Evolutionary conservation across 805 yeast genomes (phyloP), one percentile per base, ranked within the genome.

Genomic region (Monosporozyma siamensis): DNA sequence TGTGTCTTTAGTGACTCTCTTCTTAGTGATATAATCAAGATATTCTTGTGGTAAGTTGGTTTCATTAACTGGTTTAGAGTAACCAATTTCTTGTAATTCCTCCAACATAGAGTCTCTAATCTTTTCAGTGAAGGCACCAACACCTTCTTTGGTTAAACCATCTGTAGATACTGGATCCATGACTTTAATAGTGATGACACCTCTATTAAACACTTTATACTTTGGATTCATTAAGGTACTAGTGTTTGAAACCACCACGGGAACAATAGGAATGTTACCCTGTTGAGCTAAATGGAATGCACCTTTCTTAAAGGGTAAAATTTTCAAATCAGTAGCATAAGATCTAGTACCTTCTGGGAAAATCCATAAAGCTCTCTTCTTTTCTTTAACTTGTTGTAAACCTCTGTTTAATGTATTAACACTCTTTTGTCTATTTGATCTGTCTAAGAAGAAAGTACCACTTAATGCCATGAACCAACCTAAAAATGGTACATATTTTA

Each of bases 321-420:
- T 65, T 3, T 71, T 77, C 40, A 94, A 80, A 27, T 71, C 71
- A 20, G 75, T 64, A 9, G 82, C 66, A 49, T 81, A 83, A 0
- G 97, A 87, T 64, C 99, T 77, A 2, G 98, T 92, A 22, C 99
- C 99, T 65, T 92, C 99, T 21, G 97, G 96, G 71, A 89, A 92
- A 66, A 92, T 78, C 73, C 81, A 92, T 20, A 92, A 71, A 12
- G 82, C 85, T 53, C 89, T 80, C 56, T 78, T 77, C 39, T 78
- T 69, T 4, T 61, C 56, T 57, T 78, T 80, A 61, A 92, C 70
- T 21, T 69, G 69, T 9, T 64, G 61, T 41, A 86, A 71, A 4
- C 97, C 95, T 11, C 65, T 61, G 41, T 80, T 80, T 59, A 92
- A 74, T 8, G 92, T 83, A 44, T 68, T 69, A 44, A 86, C 75